Evolutionary conservation across 2,329 filamentous ascomycete genomes (phyloP).

Genomic region (Apiospora rasikravindrae): DNA sequence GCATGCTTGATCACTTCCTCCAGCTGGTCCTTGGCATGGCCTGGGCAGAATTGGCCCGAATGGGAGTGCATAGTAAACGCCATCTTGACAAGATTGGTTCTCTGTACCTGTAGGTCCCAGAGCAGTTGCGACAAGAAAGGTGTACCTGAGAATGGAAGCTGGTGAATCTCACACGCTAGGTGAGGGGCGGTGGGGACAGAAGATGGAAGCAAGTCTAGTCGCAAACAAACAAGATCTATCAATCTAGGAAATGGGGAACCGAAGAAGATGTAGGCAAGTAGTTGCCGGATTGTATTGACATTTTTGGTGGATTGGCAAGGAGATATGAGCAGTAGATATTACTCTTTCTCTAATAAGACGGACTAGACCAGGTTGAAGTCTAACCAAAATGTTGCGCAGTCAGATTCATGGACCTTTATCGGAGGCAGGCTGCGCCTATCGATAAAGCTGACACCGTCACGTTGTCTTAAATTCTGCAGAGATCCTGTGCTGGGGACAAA

Average conservation of each 20-base stretch:
- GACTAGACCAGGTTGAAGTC: not conserved
- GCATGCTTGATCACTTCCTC: constrained; percentile 84
- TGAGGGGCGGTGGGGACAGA: not conserved
- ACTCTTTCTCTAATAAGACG: constrained; percentile 7
- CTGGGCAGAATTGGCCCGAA: constrained; percentile 94
- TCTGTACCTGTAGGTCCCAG: too few relatives aligned
- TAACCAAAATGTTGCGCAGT: not conserved
- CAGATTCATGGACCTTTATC: constrained; percentile 9
- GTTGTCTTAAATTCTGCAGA: not conserved
- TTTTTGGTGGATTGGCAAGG: not conserved
- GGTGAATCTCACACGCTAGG: not conserved
- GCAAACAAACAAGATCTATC: not conserved
- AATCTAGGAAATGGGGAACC: not conserved
- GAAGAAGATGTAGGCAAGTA: not conserved
- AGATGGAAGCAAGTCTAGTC: not conserved
- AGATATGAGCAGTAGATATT: not conserved
- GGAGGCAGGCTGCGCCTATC: constrained; percentile 6
- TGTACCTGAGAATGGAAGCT: not conserved
- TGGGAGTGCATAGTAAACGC: constrained; percentile 98
- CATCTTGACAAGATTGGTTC: constrained; percentile 57
- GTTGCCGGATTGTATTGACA: not conserved
- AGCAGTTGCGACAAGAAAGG: not conserved
- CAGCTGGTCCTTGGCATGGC: constrained; percentile 83
- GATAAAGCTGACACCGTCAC: constrained; percentile 18
- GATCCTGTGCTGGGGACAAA: not conserved